Percentiles rank a stretch among this genome's conserved stretches.
These are phyloP conservation scores for Triangularia verruculosa DNA, from an alignment of 2,329 filamentous ascomycete species.

Conservation along the genomic window DNA sequence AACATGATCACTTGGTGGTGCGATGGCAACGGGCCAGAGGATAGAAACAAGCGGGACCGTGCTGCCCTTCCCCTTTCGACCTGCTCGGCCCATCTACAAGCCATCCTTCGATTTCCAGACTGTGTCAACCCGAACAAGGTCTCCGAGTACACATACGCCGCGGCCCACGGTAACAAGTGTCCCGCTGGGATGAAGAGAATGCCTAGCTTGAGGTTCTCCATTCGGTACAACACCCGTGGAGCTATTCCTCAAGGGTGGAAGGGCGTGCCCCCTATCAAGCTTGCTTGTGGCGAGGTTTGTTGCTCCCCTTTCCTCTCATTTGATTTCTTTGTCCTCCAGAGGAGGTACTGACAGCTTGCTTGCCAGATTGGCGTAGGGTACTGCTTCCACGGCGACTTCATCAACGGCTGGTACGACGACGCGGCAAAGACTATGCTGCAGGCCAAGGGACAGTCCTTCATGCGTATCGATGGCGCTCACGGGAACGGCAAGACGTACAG, in stretches of 20 bases:
- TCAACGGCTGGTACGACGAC: conserved; percentile 44
- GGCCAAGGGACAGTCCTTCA: conserved; percentile 36
- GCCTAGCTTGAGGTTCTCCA: conserved; percentile 46
- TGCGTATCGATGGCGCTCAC: conserved; percentile 34
- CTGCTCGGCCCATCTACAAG: conserved; percentile 43
- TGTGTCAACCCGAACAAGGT: conserved; percentile 40
- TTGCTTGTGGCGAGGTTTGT: conserved; percentile 37
- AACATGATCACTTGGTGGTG: conserved; percentile 37
- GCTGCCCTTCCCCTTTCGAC: conserved; percentile 36
- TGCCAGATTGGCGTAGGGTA: conserved; percentile 33
- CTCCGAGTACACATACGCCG: conserved; percentile 27
- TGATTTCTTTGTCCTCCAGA: background rate
- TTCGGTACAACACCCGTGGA: conserved; percentile 43
- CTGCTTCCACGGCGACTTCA: conserved; percentile 44
- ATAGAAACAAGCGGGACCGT: conserved; percentile 28
- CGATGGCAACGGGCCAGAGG: conserved; percentile 34
- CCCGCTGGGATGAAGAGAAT: conserved; percentile 43
- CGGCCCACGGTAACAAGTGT: conserved; percentile 31
- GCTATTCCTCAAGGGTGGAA: conserved; percentile 43
- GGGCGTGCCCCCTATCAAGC: conserved; percentile 43
- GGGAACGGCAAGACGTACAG: conserved; percentile 37
- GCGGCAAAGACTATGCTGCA: conserved; percentile 40
- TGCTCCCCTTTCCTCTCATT: background rate
- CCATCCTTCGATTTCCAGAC: conserved; percentile 42
- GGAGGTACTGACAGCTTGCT: background rate